phyloP scores from a whole-genome alignment of 345 rosid genomes.

The Dipteronia sinensis region DNA sequence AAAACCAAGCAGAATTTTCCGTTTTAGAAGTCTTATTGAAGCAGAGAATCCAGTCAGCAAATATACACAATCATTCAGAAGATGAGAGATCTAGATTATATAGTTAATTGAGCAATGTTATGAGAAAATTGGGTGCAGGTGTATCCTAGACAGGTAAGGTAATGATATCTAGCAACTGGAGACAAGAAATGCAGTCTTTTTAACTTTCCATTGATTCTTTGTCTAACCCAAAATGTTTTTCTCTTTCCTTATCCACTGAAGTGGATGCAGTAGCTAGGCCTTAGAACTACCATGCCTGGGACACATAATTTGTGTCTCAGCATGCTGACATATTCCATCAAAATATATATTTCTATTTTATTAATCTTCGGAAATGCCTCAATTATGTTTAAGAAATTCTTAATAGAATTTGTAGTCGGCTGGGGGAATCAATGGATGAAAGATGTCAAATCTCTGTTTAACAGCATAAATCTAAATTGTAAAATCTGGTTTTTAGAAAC shows the following conservation, averaged over 20 bases:
- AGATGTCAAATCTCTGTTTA: neutral
- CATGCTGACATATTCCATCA: neutral
- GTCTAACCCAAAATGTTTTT: neutral
- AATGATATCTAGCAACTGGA: neutral
- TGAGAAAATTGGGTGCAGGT: neutral
- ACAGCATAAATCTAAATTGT: neutral
- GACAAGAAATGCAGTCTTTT: neutral
- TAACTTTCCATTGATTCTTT: neutral
- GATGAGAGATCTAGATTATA: neutral
- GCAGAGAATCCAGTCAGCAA: neutral
- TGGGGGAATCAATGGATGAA: neutral
- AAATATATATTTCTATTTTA: neutral
- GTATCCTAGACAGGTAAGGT: neutral
- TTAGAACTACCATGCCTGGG: neutral
- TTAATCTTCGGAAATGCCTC: neutral
- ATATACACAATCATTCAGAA: neutral
- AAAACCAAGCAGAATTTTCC: neutral
- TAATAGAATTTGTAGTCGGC: neutral
- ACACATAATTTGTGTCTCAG: neutral
- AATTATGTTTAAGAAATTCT: conserved; percentile 4
- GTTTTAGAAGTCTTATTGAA: neutral
- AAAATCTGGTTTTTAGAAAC: conserved; percentile 7
- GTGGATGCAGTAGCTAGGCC: neutral
- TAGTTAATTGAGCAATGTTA: conserved; percentile 3
- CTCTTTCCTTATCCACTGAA: neutral